Evolutionary conservation across 2,329 filamentous ascomycete genomes (phyloP), one percentile per base, ranked within the genome.

Genomic region (Paecilomyces variotii): DNA sequence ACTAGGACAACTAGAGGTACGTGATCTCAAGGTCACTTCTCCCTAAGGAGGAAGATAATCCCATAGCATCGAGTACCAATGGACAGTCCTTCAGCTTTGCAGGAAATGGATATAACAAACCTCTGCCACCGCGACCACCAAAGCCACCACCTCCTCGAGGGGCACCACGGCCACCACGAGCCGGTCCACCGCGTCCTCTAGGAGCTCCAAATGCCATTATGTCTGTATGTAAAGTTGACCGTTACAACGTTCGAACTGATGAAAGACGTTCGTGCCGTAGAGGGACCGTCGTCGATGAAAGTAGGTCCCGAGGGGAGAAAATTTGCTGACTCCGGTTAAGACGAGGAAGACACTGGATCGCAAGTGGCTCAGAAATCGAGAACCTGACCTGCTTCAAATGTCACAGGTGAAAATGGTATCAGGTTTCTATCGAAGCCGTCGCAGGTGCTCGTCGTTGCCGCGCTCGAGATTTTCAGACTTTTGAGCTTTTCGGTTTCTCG

Each of bases 101-200:
- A 26, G 25, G 27, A 56, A 19, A 59, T 32, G 30, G 54, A 58
- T 64, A 67, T 39, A 70, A 19, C 67, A 67, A 67, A 69, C 68
- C 67, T 69, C 65, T 64, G 52, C 65, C 66, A 63, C 68, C 64
- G 62, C 68, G 61, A 56, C 65, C 66, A 62, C 68, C 64, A 63
- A 68, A 61, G 55, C 65, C 65, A 61, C 70, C 72, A 59, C 73
- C 73, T 55, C 76, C 76, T 63, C 75, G 74, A 64, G 73, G 70
- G 58, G 71, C 71, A 62, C 72, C 74, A 60, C 76, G 72, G 58
- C 74, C 70, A 64, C 72, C 77, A 60, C 72, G 60, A 24, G 19
- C 9, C 14, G 55, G n/a, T 14, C 76, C 77, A 63, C 77, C 76
- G 57, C 74, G 70, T 59, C 73, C 76, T 63, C 77, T 76, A 64